Conservation (phyloP, 768 basidiomycete species). For the Tricholoma bakamatsutake region DNA sequence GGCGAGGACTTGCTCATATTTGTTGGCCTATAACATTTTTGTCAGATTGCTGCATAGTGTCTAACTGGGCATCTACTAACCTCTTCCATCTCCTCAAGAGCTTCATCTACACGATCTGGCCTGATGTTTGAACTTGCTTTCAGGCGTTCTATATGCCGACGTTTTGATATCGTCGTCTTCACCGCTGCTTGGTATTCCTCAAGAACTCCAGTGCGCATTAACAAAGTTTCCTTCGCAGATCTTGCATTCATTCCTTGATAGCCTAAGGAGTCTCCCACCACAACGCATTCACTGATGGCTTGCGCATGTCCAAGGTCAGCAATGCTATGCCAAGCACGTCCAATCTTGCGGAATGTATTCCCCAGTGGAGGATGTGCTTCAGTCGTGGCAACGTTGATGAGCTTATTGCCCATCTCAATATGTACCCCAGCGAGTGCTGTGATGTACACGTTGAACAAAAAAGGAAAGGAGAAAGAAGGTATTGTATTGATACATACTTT, state of each 20-base stretch:
- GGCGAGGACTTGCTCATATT: slow-evolving; percentile 81
- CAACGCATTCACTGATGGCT: slow-evolving; percentile 90
- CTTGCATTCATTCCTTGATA: slow-evolving; percentile 98
- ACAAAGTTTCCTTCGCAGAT: slow-evolving; percentile 91
- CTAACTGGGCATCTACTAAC: slow-evolving; percentile 31
- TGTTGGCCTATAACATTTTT: slow-evolving; percentile 60
- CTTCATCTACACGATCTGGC: slow-evolving; percentile 83
- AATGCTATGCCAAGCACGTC: slow-evolving; percentile 80
- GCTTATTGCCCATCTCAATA: slow-evolving; percentile 89
- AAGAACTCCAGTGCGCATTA: slow-evolving; percentile 83
- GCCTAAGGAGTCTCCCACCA: slow-evolving; percentile 91
- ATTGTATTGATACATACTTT: slow-evolving; percentile 44
- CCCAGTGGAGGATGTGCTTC: slow-evolving; percentile 84
- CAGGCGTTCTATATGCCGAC: slow-evolving; percentile 84
- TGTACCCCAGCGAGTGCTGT: slow-evolving; percentile 74
- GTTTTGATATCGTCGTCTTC: slow-evolving; percentile 89
- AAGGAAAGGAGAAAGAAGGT: neutral
- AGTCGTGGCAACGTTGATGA: slow-evolving; percentile 83
- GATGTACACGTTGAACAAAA: slow-evolving; percentile 3
- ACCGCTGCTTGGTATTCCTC: slow-evolving; percentile 95
- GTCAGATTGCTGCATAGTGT: slow-evolving; percentile 4
- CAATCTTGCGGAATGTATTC: slow-evolving; percentile 79
- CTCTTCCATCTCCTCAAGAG: slow-evolving; percentile 90
- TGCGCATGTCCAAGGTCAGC: slow-evolving; percentile 89
- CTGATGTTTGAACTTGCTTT: slow-evolving; percentile 84